Base-by-base conservation (phyloP, 768 basidiomycete species). In the Rossbeevera mucosa region DNA sequence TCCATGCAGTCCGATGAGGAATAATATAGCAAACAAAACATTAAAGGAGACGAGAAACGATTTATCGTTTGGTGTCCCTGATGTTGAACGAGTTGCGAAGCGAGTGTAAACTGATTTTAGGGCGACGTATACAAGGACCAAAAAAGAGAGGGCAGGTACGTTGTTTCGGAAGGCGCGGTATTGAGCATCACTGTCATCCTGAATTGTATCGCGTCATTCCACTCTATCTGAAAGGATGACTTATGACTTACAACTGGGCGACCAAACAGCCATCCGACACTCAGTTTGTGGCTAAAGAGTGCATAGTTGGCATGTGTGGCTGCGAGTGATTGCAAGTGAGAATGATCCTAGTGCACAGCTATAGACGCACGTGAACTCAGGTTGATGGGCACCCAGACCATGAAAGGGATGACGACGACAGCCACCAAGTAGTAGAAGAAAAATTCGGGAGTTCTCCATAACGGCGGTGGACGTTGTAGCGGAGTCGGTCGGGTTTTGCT, bases 121-220 rank as follows among this genome's bases (percentile, higher is more conserved):
- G 21, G 69, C 55, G 18, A 93, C 71, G 64, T 86, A 88, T n/a
- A 76, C 60, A 24, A 71, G 52, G 14, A 74, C 71, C 25, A 89
- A 73, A 38, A 65, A 38, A 31, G 61, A 22, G 4, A 98, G 77
- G 5, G 83, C 67, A 5, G 85, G 80, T 43, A 97, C 64, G 64
- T 93, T 91, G 59, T 79, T 76, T 33, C 96, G 81, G 69, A 99
- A 96, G 3, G 83, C 79, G 22, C 87, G 86, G 65, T 94, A 97
- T 73, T 98, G 96, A 0, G 77, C 73, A 62, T 98, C 96, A 56
- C 90, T 92, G 63, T 87, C 90, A 69, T 99, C 96, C 95, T 97
- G 56, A 9, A 30, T 44, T n/a, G 29, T 2, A 25, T 46, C 33
- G 5, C n/a, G 33, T 18, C 33, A 18, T 7, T 20, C 44, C 31